Evolutionary conservation across 805 yeast genomes (phyloP).

Genomic region (Henningerozyma blattae): DNA sequence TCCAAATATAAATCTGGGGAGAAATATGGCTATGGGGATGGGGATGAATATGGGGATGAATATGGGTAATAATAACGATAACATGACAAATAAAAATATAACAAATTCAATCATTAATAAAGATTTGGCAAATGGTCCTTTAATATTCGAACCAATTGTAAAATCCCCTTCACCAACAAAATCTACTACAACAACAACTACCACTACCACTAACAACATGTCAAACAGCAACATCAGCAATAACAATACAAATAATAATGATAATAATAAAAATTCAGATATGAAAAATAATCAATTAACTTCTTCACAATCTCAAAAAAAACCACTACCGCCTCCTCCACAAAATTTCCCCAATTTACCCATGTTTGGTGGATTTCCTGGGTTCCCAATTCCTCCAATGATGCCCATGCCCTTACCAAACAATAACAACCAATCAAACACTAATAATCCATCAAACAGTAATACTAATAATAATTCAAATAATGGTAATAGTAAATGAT

Average conservation of each 20-base stretch:
- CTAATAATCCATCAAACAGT: background rate
- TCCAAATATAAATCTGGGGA: background rate
- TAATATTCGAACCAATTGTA: constrained; percentile 26
- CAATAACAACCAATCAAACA: background rate
- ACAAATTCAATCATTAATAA: constrained; percentile 1
- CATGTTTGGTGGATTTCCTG: background rate
- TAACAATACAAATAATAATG: background rate
- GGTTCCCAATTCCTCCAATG: background rate
- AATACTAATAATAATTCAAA: background rate
- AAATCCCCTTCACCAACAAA: constrained; percentile 28
- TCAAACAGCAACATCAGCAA: constrained; percentile 1
- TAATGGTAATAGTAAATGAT: background rate
- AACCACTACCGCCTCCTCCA: background rate
- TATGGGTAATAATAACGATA: constrained; percentile 4
- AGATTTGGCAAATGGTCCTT: constrained; percentile 16
- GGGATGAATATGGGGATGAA: constrained; percentile 1
- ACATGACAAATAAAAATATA: constrained; percentile 10
- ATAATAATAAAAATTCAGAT: background rate
- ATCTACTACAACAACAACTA: constrained; percentile 3
- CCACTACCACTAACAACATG: constrained; percentile 5
- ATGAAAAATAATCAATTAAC: no score
- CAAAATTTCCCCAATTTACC: background rate
- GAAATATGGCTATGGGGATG: constrained; percentile 1
- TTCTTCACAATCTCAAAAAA: background rate
- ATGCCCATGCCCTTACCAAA: background rate